Evolutionary conservation across 805 yeast genomes (phyloP).

Genomic region (Saccharomyces paradoxus): DNA sequence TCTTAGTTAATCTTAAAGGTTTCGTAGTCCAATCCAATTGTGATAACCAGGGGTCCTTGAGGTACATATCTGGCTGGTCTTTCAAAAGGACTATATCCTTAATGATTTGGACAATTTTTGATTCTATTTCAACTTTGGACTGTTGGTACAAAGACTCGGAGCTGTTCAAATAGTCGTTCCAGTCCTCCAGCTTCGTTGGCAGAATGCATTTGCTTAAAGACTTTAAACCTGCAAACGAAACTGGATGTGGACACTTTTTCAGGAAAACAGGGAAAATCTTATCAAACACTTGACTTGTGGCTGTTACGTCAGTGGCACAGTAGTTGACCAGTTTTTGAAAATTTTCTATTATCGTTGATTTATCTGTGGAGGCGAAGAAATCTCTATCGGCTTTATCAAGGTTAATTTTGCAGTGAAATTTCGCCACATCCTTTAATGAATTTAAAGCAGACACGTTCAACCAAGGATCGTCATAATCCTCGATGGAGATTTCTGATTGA

Average conservation of each 20-base stretch:
- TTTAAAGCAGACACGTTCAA: slow-evolving; percentile 65
- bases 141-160: slow-evolving; percentile 64
- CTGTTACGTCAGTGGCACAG: slow-evolving; percentile 78
- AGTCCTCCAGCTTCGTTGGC: slow-evolving; percentile 59
- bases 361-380: slow-evolving; percentile 47
- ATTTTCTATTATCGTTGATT: slow-evolving; percentile 44
- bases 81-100: slow-evolving; percentile 45
- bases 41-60: slow-evolving; percentile 73
- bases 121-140: slow-evolving; percentile 47
- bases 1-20: slow-evolving; percentile 53
- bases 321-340: slow-evolving; percentile 60
- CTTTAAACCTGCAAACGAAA: slow-evolving; percentile 79
- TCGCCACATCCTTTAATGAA: slow-evolving; percentile 70
- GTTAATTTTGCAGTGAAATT: slow-evolving; percentile 61
- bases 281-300: slow-evolving; percentile 62
- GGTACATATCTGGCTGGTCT: slow-evolving; percentile 35
- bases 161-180: slow-evolving; percentile 63
- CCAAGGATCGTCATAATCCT: slow-evolving; percentile 74
- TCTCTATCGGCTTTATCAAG: slow-evolving; percentile 65
- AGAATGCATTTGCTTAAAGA: slow-evolving; percentile 65
- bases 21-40: slow-evolving; percentile 83
- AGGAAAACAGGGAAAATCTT: slow-evolving; percentile 64
- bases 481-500: slow-evolving; percentile 12
- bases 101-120: slow-evolving; percentile 52
- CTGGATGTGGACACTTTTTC: slow-evolving; percentile 80